Percentiles rank a stretch among this genome's conserved stretches.
These are phyloP conservation scores for Moesziomyces sp. DNA, from an alignment of 1,284 basidiomycete species.

Conservation along the genomic window DNA sequence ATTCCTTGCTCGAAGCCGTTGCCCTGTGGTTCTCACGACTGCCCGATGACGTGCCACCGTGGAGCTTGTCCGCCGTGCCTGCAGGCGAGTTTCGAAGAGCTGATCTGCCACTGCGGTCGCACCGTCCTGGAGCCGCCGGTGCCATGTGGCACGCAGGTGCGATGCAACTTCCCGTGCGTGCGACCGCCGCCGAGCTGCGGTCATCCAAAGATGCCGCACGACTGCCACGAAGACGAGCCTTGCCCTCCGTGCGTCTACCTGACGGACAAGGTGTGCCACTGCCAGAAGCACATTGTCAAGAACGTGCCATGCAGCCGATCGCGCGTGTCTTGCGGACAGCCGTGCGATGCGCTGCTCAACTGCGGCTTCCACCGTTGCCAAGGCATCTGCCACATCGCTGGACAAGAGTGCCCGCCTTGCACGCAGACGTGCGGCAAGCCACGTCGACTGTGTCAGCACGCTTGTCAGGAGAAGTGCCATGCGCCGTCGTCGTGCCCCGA, in stretches of 20 bases:
- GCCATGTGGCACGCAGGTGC: slow-evolving; percentile 60
- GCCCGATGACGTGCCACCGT: slow-evolving; percentile 63
- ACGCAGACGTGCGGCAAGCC: slow-evolving; percentile 62
- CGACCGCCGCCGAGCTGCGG: slow-evolving; percentile 61
- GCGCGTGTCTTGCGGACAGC: slow-evolving; percentile 57
- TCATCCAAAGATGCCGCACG: slow-evolving; percentile 64
- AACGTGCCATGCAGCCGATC: slow-evolving; percentile 64
- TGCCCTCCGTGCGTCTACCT: slow-evolving; percentile 67
- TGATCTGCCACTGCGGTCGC: slow-evolving; percentile 63
- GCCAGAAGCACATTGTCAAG: slow-evolving; percentile 60
- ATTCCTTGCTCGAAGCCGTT: slow-evolving; percentile 58
- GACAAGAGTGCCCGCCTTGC: slow-evolving; percentile 59
- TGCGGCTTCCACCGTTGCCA: slow-evolving; percentile 64
- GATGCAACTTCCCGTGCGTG: slow-evolving; percentile 63
- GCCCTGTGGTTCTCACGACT: slow-evolving; percentile 60
- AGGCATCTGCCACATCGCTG: slow-evolving; percentile 58
- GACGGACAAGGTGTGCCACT: slow-evolving; percentile 60
- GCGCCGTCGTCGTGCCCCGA: slow-evolving; percentile 63
- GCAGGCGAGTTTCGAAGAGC: slow-evolving; percentile 64
- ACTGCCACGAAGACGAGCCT: slow-evolving; percentile 61
- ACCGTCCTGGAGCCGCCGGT: slow-evolving; percentile 66
- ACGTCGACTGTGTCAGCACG: slow-evolving; percentile 58
- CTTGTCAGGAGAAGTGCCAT: slow-evolving; percentile 61
- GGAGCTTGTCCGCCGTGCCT: slow-evolving; percentile 65
- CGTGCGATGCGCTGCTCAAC: slow-evolving; percentile 56